Percentiles rank a stretch among this genome's conserved stretches.
phyloP scores from a whole-genome alignment of 805 yeast species.

The Candida easanensis region DNA sequence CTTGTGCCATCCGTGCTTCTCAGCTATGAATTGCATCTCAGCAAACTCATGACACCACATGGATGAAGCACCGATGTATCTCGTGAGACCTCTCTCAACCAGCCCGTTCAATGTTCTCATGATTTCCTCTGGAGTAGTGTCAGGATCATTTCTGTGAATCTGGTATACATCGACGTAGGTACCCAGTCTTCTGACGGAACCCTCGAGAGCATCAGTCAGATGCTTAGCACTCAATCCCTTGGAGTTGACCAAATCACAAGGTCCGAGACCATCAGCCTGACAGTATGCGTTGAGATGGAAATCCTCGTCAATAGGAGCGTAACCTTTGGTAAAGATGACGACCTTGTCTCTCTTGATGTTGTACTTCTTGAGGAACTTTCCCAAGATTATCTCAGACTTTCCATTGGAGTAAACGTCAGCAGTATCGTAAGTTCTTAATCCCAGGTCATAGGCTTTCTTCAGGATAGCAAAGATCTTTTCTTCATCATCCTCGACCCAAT shows the following conservation, averaged over 20 bases:
- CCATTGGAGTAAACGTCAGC: conserved; percentile 51
- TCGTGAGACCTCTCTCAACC: conserved; percentile 41
- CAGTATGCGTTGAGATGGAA: conserved; percentile 3
- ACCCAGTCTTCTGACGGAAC: conserved; percentile 41
- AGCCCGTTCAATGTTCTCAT: conserved; percentile 53
- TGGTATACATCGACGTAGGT: conserved; percentile 47
- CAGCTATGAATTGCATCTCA: conserved; percentile 52
- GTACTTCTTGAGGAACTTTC: conserved; percentile 50
- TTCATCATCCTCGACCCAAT: conserved; percentile 46
- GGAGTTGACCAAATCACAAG: conserved; percentile 22
- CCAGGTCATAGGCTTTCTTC: conserved; percentile 45
- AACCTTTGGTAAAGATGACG: conserved; percentile 49
- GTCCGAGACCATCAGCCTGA: background rate
- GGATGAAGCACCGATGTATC: conserved; percentile 63
- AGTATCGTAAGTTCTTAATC: conserved; percentile 49
- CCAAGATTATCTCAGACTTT: conserved; percentile 44
- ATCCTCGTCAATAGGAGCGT: conserved; percentile 10
- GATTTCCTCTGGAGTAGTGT: conserved; percentile 46
- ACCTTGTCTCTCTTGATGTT: conserved; percentile 51
- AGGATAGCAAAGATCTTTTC: conserved; percentile 41
- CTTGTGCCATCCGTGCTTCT: conserved; percentile 52
- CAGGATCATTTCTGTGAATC: conserved; percentile 49
- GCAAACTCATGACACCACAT: conserved; percentile 56
- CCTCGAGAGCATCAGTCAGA: conserved; percentile 42
- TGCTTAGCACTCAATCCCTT: conserved; percentile 44